Conservation (phyloP, 148 eudicot species). For the Amaranthus hypochondriacus region DNA sequence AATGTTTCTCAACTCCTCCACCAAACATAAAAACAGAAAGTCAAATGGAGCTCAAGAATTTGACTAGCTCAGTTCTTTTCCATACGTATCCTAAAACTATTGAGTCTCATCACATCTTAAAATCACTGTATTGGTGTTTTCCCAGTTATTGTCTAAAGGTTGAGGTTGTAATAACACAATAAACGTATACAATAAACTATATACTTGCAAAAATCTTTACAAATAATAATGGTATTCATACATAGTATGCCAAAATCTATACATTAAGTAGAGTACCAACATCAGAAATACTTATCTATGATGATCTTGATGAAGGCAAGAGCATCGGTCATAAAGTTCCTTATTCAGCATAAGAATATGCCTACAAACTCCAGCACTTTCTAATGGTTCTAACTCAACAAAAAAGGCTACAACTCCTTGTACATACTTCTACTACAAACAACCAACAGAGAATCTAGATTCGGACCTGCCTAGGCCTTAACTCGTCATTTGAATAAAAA, state of each 20-base stretch:
- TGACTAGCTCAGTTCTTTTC: background rate
- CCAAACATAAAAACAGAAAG: background rate
- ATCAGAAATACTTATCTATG: background rate
- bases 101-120: background rate
- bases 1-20: background rate
- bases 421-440: no score
- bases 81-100: background rate
- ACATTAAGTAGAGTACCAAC: background rate
- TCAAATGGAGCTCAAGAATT: background rate
- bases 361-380: slow-evolving; percentile 1
- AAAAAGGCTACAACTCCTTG: background rate
- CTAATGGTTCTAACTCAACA: background rate
- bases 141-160: background rate
- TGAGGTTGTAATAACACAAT: background rate
- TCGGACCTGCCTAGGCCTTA: no score
- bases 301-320: no score
- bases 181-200: background rate
- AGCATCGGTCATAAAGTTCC: background rate
- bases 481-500: no score
- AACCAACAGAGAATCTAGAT: no score
- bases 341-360: background rate
- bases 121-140: background rate
- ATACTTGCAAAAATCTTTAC: background rate
- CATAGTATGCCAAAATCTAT: background rate
- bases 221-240: background rate